Percentiles rank a stretch among this genome's conserved stretches.
phyloP scores from a whole-genome alignment of 2,329 filamentous ascomycete species.

The Bertia moriformis region DNA sequence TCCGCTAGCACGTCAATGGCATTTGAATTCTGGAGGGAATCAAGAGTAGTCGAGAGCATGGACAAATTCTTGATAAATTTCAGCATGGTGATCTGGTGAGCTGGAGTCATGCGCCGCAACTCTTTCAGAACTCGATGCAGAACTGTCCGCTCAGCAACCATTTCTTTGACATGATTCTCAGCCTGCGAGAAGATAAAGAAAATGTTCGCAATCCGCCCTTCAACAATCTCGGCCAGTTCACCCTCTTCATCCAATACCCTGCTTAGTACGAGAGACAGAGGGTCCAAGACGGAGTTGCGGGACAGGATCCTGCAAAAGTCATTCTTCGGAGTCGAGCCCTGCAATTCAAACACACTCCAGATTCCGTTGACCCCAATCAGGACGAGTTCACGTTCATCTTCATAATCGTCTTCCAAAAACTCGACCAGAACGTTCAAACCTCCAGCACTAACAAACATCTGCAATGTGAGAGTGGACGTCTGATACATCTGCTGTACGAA shows the following conservation, averaged over 20 bases:
- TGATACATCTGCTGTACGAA: conserved; percentile 99
- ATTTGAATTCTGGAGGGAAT: conserved; percentile 88
- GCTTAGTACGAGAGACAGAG: conserved; percentile 77
- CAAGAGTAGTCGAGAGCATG: conserved; percentile 89
- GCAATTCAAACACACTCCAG: conserved; percentile 94
- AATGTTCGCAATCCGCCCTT: conserved; percentile 96
- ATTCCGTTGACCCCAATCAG: conserved; percentile 95
- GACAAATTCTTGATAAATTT: conserved; percentile 99
- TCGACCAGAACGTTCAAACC: conserved; percentile 92
- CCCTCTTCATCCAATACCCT: conserved; percentile 73
- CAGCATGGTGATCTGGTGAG: conserved; percentile 94
- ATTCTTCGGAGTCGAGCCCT: conserved; percentile 79
- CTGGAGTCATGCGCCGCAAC: conserved; percentile 73
- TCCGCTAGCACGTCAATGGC: conserved; percentile 94
- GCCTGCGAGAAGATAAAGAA: conserved; percentile 97
- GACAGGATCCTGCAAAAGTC: conserved; percentile 97
- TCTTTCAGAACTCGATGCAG: conserved; percentile 89
- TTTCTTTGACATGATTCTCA: conserved; percentile 96
- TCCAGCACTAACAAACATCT: conserved; percentile 97
- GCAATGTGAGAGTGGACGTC: conserved; percentile 83
- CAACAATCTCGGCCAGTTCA: conserved; percentile 71
- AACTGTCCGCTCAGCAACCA: conserved; percentile 88
- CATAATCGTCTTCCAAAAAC: conserved; percentile 94
- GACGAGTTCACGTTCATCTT: conserved; percentile 78
- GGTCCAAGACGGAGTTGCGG: conserved; percentile 84